Percentiles rank a stretch among this genome's conserved stretches.
These are phyloP conservation scores for Arthrobotrys musiformis DNA, from an alignment of 2,329 filamentous ascomycete species.

Conservation along the genomic window DNA sequence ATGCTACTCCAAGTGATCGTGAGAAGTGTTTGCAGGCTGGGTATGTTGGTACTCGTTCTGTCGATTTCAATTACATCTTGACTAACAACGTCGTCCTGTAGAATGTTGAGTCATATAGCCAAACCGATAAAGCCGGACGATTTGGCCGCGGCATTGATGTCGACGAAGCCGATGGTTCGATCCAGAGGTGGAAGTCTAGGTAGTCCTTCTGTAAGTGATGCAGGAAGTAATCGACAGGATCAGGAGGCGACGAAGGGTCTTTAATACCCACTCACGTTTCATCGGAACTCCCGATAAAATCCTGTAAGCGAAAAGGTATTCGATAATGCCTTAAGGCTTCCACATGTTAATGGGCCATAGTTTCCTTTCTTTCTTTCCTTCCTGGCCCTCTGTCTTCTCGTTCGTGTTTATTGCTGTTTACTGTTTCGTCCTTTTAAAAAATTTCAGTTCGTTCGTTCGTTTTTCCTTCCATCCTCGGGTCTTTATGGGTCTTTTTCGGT, in stretches of 20 bases:
- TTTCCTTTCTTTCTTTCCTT: background rate
- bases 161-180: constrained; percentile 51
- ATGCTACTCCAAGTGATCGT: constrained; percentile 96
- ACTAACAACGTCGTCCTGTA: constrained; percentile 61
- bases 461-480: constrained; percentile 14
- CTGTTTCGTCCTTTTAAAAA: background rate
- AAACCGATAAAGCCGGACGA: constrained; percentile 97
- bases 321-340: constrained; percentile 16
- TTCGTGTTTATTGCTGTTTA: background rate
- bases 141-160: constrained; percentile 81
- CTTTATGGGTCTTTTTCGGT: background rate
- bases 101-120: constrained; percentile 98
- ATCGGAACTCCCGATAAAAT: background rate
- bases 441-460: constrained; percentile 2
- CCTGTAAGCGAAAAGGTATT: constrained; percentile 10
- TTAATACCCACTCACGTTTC: constrained; percentile 8
- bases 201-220: constrained; percentile 46
- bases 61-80: background rate
- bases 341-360: background rate
- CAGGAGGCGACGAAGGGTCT: constrained; percentile 8
- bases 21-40: constrained; percentile 87
- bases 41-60: constrained; percentile 11
- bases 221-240: constrained; percentile 35
- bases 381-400: background rate
- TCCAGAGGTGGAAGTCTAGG: constrained; percentile 46